Evolutionary conservation across 768 basidiomycete genomes (phyloP), one percentile per base, ranked within the genome.

Genomic region (Macrolepiota albuminosa): DNA sequence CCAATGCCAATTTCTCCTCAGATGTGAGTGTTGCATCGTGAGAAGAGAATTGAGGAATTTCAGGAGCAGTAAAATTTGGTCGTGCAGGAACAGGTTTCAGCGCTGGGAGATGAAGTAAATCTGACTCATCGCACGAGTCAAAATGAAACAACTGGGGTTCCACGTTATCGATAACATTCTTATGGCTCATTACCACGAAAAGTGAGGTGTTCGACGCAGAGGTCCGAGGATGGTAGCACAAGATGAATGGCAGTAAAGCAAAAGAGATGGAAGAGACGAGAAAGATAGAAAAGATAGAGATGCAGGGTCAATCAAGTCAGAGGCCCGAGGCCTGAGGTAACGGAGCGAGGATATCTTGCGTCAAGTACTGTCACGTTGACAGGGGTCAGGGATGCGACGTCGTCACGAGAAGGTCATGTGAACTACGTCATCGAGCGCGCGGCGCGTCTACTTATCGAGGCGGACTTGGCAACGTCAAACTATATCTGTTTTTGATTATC

Each of bases 101-200:
- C 31, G 58, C 16, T 45, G 54, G 21, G 37, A 46, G 54, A 55
- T 56, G 51, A 42, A 61, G 57, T 31, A 61, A 39, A 36, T 59
- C 48, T 47, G 66, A 45, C 33, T 57, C 66, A 65, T 83, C 79
- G 73, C 73, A 78, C 56, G 77, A 68, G 66, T 82, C 81, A 66
- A 83, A 81, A 57, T 77, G 75, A 68, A 83, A 81, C 68, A 85
- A 64, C 48, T 75, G 66, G 21, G 42, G 59, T 63, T 78, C 77
- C 56, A 80, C 76, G 77, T 80, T 81, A 82, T 85, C 82, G 80
- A 75, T 76, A 68, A 70, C 75, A 80, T 78, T 70, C 65, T 69
- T 65, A 74, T 72, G 73, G 69, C 68, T 69, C 69, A 70, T 68
- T 62, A 58, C 59, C 63, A 58, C 40, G 51, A 48, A 36, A 54